Conservation (phyloP, 2,329 filamentous ascomycete species). For the Blumeriella jaapii region DNA sequence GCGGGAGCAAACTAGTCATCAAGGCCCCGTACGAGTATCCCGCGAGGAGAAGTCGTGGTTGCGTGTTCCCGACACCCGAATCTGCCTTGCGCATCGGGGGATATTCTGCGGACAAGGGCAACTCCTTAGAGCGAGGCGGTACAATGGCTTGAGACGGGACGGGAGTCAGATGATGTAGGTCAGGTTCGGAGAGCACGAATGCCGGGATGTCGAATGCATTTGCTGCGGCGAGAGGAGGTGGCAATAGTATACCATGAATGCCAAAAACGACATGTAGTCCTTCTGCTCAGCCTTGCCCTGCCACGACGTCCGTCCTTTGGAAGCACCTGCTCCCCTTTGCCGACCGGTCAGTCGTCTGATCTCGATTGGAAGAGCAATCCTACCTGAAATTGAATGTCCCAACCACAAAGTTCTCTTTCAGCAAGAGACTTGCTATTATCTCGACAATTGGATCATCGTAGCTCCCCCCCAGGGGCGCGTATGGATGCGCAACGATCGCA, state of each 20-base stretch:
- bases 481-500: slow-evolving; percentile 77
- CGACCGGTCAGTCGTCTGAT: not conserved
- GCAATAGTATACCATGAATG: slow-evolving; percentile 66
- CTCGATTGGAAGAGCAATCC: not conserved
- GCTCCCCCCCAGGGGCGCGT: slow-evolving; percentile 74
- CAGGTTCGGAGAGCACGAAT: slow-evolving; percentile 13
- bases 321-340: slow-evolving; percentile 61
- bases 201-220: slow-evolving; percentile 5
- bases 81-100: slow-evolving; percentile 2
- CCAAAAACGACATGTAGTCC: slow-evolving; percentile 76
- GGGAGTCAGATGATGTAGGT: slow-evolving; percentile 15
- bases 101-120: not conserved
- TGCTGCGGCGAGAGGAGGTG: slow-evolving; percentile 33
- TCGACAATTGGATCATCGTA: slow-evolving; percentile 74
- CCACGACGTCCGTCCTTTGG: slow-evolving; percentile 76
- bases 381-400: slow-evolving; percentile 90
- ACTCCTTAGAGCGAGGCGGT: slow-evolving; percentile 8
- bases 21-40: slow-evolving; percentile 91
- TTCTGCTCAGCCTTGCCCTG: slow-evolving; percentile 66
- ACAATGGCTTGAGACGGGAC: slow-evolving; percentile 19
- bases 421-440: slow-evolving; percentile 43
- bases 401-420: slow-evolving; percentile 63
- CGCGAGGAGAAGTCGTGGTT: slow-evolving; percentile 44
- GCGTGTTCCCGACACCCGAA: not conserved
- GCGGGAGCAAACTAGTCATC: slow-evolving; percentile 62